phyloP scores from a whole-genome alignment of 768 basidiomycete species.

The Saitozyma podzolica region DNA sequence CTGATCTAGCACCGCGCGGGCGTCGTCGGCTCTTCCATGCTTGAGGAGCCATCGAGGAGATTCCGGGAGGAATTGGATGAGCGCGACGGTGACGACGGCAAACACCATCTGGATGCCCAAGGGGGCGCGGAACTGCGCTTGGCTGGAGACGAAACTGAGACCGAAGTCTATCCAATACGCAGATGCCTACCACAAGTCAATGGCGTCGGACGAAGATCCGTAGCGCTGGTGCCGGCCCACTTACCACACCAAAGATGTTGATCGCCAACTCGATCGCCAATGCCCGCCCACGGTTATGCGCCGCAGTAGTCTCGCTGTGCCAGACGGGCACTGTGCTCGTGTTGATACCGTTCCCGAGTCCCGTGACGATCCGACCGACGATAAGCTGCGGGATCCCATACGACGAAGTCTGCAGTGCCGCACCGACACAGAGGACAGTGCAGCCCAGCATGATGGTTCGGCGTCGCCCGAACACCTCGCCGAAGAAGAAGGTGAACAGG shows the following conservation, averaged over 20 bases:
- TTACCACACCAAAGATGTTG: constrained; percentile 28
- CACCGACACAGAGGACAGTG: constrained; percentile 25
- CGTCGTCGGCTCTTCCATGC: constrained; percentile 21
- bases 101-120: neutral
- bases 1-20: constrained; percentile 23
- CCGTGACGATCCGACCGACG: constrained; percentile 40
- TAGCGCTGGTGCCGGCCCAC: neutral
- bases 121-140: neutral
- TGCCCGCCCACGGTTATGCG: constrained; percentile 19
- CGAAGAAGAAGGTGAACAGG: constrained; percentile 28
- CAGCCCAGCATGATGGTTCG: constrained; percentile 35
- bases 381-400: constrained; percentile 31
- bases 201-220: constrained; percentile 63
- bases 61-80: constrained; percentile 59
- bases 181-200: neutral
- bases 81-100: neutral
- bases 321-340: constrained; percentile 25
- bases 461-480: constrained; percentile 34
- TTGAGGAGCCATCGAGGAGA: constrained; percentile 59
- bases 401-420: constrained; percentile 26
- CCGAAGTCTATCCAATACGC: neutral
- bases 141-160: neutral
- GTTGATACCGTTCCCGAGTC: constrained; percentile 39
- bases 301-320: constrained; percentile 22
- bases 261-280: constrained; percentile 27